Evolutionary conservation across 352 stramenopile species (phyloP).

Genomic region (Globisporangium abappressorium): DNA sequence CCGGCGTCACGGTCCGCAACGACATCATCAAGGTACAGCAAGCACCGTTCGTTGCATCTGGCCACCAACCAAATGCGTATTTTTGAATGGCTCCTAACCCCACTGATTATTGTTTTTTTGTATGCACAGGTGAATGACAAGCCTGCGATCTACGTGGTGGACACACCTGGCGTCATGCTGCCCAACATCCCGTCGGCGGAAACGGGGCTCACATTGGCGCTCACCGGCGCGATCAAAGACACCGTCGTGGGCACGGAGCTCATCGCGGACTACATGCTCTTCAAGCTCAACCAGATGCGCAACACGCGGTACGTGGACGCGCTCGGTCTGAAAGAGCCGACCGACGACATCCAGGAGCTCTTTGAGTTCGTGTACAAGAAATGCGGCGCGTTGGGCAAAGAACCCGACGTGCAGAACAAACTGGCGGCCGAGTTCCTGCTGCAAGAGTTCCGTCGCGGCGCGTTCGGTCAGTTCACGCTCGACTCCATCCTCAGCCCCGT

Average conservation of each 20-base stretch:
- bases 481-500: slow-evolving; percentile 37
- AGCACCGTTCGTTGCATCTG: neutral
- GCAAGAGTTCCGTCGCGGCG: slow-evolving; percentile 69
- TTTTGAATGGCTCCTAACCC: neutral
- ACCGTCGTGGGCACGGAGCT: slow-evolving; percentile 81
- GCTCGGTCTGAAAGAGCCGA: slow-evolving; percentile 61
- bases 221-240: slow-evolving; percentile 88
- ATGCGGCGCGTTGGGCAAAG: slow-evolving; percentile 77
- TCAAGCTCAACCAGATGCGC: slow-evolving; percentile 76
- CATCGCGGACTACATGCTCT: slow-evolving; percentile 90
- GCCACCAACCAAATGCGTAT: neutral
- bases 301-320: slow-evolving; percentile 80
- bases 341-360: slow-evolving; percentile 68
- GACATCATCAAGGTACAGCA: slow-evolving; percentile 82
- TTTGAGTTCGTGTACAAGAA: slow-evolving; percentile 61
- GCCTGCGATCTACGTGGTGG: slow-evolving; percentile 85
- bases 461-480: slow-evolving; percentile 83
- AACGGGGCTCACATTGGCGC: slow-evolving; percentile 78
- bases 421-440: slow-evolving; percentile 72
- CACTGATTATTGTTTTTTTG: neutral
- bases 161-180: slow-evolving; percentile 88
- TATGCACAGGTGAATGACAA: slow-evolving; percentile 69
- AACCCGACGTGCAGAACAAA: slow-evolving; percentile 59
- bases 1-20: slow-evolving; percentile 82
- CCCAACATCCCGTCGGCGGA: slow-evolving; percentile 79